A percentile compares a stretch with the other conserved stretches of the same genome.
Evolutionary conservation across 1,284 basidiomycete species (phyloP).

Genomic region (Coriolopsis trogii): DNA sequence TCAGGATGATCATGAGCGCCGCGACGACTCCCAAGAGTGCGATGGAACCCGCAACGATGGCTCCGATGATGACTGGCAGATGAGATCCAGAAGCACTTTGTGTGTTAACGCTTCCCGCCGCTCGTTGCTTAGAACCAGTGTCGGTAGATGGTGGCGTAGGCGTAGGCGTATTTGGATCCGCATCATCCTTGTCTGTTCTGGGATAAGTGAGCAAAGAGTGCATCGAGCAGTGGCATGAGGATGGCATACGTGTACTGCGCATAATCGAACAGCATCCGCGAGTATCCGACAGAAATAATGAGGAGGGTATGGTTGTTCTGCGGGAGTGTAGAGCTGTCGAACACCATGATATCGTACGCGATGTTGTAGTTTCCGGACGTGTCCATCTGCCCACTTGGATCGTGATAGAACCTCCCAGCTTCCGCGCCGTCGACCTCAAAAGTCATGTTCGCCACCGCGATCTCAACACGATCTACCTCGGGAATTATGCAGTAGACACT

Average conservation of each 20-base stretch:
- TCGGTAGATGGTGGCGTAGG: neutral
- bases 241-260: slow-evolving; percentile 22
- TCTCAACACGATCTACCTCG: slow-evolving; percentile 10
- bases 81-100: neutral
- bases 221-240: neutral
- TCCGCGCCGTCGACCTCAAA: slow-evolving; percentile 16
- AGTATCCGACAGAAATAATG: slow-evolving; percentile 15
- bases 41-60: slow-evolving; percentile 1
- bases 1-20: slow-evolving; percentile 1
- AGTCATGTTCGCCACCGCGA: slow-evolving; percentile 15
- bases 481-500: slow-evolving; percentile 16
- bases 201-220: neutral
- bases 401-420: slow-evolving; percentile 12
- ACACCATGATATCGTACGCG: slow-evolving; percentile 16
- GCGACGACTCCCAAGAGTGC: neutral
- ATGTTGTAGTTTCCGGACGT: slow-evolving; percentile 1
- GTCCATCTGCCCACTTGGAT: slow-evolving; percentile 7
- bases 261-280: slow-evolving; percentile 22
- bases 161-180: neutral
- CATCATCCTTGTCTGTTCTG: slow-evolving; percentile 13
- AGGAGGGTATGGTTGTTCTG: slow-evolving; percentile 17
- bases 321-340: slow-evolving; percentile 8
- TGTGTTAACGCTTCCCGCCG: too few species aligned
- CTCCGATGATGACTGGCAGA: neutral
- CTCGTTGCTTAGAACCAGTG: neutral